Evolutionary conservation across 2,329 filamentous ascomycete species (phyloP).

Genomic region (Malbranchea zuffiana): DNA sequence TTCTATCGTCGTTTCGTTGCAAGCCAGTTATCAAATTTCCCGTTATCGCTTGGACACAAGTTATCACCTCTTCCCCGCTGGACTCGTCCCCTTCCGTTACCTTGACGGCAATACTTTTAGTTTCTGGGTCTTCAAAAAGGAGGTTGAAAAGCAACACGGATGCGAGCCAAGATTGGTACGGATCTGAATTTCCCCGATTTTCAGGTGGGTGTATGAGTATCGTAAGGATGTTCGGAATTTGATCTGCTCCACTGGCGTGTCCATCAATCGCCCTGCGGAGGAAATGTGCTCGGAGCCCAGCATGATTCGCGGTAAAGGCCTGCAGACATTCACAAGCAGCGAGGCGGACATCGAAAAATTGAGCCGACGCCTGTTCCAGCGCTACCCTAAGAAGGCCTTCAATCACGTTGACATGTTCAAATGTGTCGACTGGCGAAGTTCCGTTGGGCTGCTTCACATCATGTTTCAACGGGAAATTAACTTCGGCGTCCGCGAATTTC

Average conservation of each 20-base stretch:
- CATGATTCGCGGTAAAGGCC: slow-evolving; percentile 77
- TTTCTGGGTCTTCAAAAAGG: slow-evolving; percentile 65
- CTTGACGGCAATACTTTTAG: slow-evolving; percentile 67
- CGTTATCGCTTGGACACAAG: slow-evolving; percentile 78
- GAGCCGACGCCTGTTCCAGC: slow-evolving; percentile 54
- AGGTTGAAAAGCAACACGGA: slow-evolving; percentile 78
- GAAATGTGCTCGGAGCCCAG: slow-evolving; percentile 74
- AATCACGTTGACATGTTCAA: slow-evolving; percentile 70
- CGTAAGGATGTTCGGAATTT: slow-evolving; percentile 78
- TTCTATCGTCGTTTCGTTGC: slow-evolving; percentile 63
- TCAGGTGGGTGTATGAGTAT: slow-evolving; percentile 61
- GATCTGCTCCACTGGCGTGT: slow-evolving; percentile 63
- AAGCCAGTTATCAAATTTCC: slow-evolving; percentile 75
- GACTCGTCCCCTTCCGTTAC: slow-evolving; percentile 83
- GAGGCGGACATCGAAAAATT: slow-evolving; percentile 67
- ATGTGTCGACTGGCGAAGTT: slow-evolving; percentile 35
- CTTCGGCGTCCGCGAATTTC: slow-evolving; percentile 75
- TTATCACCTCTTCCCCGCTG: slow-evolving; percentile 87
- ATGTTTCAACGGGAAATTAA: slow-evolving; percentile 32
- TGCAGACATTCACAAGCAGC: slow-evolving; percentile 85
- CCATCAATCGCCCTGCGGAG: slow-evolving; percentile 80
- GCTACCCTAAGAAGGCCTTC: slow-evolving; percentile 80
- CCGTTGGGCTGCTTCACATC: slow-evolving; percentile 29
- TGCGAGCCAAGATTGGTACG: slow-evolving; percentile 84
- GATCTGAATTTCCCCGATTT: slow-evolving; percentile 56